A percentile compares a stretch with the other conserved stretches of the same genome.
phyloP scores from a whole-genome alignment of 2,329 filamentous ascomycete genomes.

The Bretziella fagacearum region DNA sequence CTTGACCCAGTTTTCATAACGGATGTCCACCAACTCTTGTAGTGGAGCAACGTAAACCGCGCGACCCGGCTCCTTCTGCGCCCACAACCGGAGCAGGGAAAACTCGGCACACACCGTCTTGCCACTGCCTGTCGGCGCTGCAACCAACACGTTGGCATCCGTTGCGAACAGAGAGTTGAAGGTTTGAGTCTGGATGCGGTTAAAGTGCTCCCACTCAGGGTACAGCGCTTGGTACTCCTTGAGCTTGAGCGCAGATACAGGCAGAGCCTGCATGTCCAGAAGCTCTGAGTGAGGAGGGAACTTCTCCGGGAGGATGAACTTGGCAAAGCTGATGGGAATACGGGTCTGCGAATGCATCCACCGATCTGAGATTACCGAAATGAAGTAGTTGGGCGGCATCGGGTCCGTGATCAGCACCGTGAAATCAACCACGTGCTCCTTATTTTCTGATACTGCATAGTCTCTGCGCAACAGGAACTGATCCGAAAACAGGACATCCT shows the following conservation, averaged over 20 bases:
- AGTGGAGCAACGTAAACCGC: conserved; percentile 91
- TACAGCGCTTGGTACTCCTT: conserved; percentile 72
- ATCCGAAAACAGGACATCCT: conserved; percentile 89
- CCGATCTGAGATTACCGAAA: conserved; percentile 81
- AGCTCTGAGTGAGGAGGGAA: conserved; percentile 89
- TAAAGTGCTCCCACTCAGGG: conserved; percentile 72
- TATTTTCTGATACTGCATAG: conserved; percentile 69
- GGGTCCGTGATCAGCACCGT: conserved; percentile 93
- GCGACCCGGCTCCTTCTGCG: conserved; percentile 38
- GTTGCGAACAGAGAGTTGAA: conserved; percentile 87
- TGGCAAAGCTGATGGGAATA: conserved; percentile 84
- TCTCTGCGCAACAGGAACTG: conserved; percentile 83
- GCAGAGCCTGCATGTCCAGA: conserved; percentile 78
- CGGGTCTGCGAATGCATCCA: conserved; percentile 99
- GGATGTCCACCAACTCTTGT: conserved; percentile 76
- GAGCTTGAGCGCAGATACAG: conserved; percentile 72
- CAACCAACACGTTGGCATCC: conserved; percentile 86
- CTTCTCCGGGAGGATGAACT: conserved; percentile 82
- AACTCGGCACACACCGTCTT: conserved; percentile 97
- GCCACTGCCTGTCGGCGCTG: conserved; percentile 82
- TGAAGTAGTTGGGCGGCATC: conserved; percentile 97
- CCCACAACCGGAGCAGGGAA: conserved; percentile 77
- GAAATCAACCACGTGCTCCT: conserved; percentile 89
- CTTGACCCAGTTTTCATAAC: conserved; percentile 70
- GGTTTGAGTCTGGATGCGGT: conserved; percentile 92